A percentile compares a stretch with the other conserved stretches of the same genome.
Conservation (phyloP, 768 basidiomycete genomes). For the Leccinum uliginosum region DNA sequence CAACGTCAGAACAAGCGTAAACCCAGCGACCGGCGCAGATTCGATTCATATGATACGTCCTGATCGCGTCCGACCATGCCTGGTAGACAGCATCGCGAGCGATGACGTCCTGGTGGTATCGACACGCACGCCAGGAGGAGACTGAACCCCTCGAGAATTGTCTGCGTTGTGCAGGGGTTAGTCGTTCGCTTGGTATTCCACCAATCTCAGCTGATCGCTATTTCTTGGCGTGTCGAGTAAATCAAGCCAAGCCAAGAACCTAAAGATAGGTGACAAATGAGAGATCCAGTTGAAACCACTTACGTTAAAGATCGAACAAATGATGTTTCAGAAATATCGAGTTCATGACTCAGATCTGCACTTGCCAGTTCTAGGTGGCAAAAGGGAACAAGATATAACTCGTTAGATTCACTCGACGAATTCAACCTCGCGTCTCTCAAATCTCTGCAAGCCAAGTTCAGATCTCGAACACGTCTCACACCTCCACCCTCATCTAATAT, state of each 20-base stretch:
- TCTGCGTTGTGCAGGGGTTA: neutral
- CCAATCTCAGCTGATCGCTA: too few species aligned
- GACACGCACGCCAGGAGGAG: neutral
- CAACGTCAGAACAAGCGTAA: constrained; percentile 47
- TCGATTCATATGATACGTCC: constrained; percentile 64
- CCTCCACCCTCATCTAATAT: neutral
- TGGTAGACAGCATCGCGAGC: constrained; percentile 50
- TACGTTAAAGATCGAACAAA: too few species aligned
- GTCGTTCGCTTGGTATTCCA: too few species aligned
- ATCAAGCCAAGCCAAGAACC: too few species aligned
- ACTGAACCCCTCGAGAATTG: too few species aligned
- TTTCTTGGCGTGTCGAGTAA: too few species aligned
- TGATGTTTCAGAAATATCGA: too few species aligned
- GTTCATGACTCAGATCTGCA: too few species aligned
- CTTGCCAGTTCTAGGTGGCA: neutral
- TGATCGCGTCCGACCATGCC: constrained; percentile 63
- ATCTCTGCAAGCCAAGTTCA: neutral
- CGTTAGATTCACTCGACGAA: neutral
- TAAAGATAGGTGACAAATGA: too few species aligned
- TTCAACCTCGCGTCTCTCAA: neutral
- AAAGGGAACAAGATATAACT: neutral
- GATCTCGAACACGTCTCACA: neutral
- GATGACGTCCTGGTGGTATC: constrained; percentile 39
- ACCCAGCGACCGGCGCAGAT: constrained; percentile 52
- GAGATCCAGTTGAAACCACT: too few species aligned